These are phyloP conservation scores for Epithemia pelagica DNA, from an alignment of 108 stramenopile genomes.

Conservation along the genomic window DNA sequence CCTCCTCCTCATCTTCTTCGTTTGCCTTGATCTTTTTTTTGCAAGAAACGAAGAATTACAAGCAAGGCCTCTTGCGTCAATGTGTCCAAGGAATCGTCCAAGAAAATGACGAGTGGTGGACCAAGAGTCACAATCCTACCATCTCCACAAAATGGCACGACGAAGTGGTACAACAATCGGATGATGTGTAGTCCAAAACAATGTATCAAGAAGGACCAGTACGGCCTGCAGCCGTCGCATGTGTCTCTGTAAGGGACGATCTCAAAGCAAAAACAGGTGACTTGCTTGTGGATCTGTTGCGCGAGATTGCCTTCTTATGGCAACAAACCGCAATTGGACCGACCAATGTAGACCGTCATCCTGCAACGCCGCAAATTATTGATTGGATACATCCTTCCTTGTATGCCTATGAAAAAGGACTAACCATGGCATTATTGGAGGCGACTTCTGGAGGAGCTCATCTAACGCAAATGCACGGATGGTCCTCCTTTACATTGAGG, in stretches of 20 bases:
- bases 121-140: neutral
- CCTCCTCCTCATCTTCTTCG: too few relatives aligned
- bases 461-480: neutral
- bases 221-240: neutral
- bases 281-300: too few relatives aligned
- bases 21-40: too few relatives aligned
- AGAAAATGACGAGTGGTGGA: neutral
- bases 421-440: neutral
- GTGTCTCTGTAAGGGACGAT: neutral
- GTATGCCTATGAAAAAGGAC: slow-evolving; percentile 1
- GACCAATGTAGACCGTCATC: slow-evolving; percentile 3
- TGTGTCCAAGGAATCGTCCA: neutral
- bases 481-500: neutral
- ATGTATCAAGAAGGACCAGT: neutral
- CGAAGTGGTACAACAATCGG: neutral
- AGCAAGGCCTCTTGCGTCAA: neutral
- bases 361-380: slow-evolving; percentile 2
- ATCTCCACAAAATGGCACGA: neutral
- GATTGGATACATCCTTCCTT: slow-evolving; percentile 2
- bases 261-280: neutral
- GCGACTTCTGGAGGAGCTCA: neutral
- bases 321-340: neutral
- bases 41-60: too few relatives aligned
- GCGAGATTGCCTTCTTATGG: neutral
- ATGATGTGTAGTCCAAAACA: neutral